These are phyloP conservation scores for Oryza brachyantha DNA, from an alignment of 176 grass and related monocot species.

Conservation along the genomic window DNA sequence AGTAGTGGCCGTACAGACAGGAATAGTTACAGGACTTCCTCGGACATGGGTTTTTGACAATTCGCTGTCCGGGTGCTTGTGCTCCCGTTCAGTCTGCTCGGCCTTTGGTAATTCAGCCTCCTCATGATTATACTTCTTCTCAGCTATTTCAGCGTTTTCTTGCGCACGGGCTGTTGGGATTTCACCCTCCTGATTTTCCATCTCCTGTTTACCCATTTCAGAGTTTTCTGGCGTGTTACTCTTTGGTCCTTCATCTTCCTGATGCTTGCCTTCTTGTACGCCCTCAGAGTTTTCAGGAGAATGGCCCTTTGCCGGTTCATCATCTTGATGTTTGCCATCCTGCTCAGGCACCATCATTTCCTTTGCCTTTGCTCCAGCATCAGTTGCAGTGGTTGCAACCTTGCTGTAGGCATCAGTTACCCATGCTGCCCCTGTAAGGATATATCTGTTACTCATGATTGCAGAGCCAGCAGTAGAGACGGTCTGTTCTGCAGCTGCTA, in stretches of 20 bases:
- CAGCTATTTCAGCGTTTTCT: not conserved
- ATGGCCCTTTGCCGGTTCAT: conserved; percentile 22
- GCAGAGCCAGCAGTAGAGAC: conserved; percentile 62
- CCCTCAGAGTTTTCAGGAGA: not conserved
- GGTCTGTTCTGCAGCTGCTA: conserved; percentile 71
- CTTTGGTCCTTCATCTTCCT: conserved; percentile 24
- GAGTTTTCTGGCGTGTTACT: not conserved
- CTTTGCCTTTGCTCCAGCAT: conserved; percentile 33
- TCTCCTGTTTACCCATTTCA: not conserved
- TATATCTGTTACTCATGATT: conserved; percentile 76
- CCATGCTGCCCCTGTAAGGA: conserved; percentile 65
- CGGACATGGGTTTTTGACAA: conserved; percentile 28
- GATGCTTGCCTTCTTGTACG: conserved; percentile 15
- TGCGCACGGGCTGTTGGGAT: not conserved
- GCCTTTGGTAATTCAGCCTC: conserved; percentile 6
- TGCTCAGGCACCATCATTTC: conserved; percentile 49
- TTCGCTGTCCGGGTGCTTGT: conserved; percentile 23
- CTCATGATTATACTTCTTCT: conserved; percentile 17
- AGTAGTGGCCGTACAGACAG: conserved; percentile 9
- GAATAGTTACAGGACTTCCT: conserved; percentile 45
- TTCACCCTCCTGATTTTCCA: conserved; percentile 13
- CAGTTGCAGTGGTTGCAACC: conserved; percentile 47
- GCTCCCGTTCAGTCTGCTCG: conserved; percentile 11
- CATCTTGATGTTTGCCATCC: conserved; percentile 10
- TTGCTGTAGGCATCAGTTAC: conserved; percentile 77